phyloP scores from a whole-genome alignment of 352 stramenopile species.

The Pythium rhizo-oryzae region DNA sequence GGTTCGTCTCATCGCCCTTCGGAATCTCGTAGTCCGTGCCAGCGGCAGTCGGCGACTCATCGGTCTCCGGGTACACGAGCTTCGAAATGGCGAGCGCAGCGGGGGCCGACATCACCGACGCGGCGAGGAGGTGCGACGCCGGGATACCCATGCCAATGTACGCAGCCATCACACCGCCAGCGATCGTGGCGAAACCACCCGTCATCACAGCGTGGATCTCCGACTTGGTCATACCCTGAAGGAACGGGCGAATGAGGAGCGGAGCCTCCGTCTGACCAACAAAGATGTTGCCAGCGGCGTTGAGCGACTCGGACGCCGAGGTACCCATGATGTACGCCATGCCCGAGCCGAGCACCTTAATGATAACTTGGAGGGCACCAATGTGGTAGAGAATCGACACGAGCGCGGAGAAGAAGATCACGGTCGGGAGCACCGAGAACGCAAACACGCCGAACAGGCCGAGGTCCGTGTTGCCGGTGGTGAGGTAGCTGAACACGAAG shows the following conservation, averaged over 20 bases:
- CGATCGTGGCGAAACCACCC: not conserved
- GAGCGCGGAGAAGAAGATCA: slow-evolving; percentile 9
- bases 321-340: slow-evolving; percentile 7
- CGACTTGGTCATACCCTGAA: not conserved
- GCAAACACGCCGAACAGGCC: slow-evolving; percentile 4
- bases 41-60: not conserved
- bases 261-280: slow-evolving; percentile 5
- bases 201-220: slow-evolving; percentile 8
- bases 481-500: slow-evolving; percentile 1
- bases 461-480: not conserved
- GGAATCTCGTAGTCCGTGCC: slow-evolving; percentile 4
- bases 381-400: slow-evolving; percentile 12
- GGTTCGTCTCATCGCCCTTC: slow-evolving; percentile 2
- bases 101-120: not conserved
- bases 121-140: slow-evolving; percentile 1
- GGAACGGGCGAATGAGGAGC: slow-evolving; percentile 9
- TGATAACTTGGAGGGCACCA: not conserved
- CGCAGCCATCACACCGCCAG: not conserved
- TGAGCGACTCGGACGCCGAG: slow-evolving; percentile 4
- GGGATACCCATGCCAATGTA: slow-evolving; percentile 7
- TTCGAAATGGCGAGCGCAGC: slow-evolving; percentile 5
- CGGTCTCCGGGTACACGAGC: not conserved
- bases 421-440: slow-evolving; percentile 1
- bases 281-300: slow-evolving; percentile 8
- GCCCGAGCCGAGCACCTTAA: not conserved